These are phyloP conservation scores for Pichia phayaonensis DNA, from an alignment of 805 yeast species.

Conservation along the genomic window DNA sequence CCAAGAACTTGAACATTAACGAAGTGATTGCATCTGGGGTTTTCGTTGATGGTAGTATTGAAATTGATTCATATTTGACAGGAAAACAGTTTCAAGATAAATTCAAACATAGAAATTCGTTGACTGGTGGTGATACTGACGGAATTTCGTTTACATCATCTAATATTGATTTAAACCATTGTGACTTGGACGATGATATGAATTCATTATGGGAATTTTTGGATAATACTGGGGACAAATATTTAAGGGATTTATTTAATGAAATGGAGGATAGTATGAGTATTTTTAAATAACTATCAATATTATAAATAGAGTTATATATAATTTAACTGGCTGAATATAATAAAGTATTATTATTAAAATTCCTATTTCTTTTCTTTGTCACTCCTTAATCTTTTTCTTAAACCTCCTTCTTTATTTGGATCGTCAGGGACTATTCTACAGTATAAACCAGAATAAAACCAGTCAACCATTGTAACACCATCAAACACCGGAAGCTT, in stretches of 20 bases:
- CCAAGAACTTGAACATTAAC: neutral
- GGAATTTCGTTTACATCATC: neutral
- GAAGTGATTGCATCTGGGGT: constrained; percentile 6
- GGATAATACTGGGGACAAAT: constrained; percentile 25
- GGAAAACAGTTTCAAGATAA: constrained; percentile 1
- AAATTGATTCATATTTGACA: constrained; percentile 11
- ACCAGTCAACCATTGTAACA: constrained; percentile 27
- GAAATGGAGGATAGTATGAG: constrained; percentile 22
- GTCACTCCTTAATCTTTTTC: constrained; percentile 21
- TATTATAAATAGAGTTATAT: neutral
- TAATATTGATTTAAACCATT: neutral
- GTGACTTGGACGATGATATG: neutral
- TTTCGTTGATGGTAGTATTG: constrained; percentile 13
- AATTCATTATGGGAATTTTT: constrained; percentile 26
- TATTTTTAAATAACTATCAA: neutral
- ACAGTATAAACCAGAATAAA: constrained; percentile 24
- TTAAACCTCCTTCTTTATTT: constrained; percentile 17
- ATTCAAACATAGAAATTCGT: neutral
- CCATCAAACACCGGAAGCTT: constrained; percentile 28
- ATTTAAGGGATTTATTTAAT: constrained; percentile 23
- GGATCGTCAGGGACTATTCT: constrained; percentile 18
- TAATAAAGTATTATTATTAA: neutral
- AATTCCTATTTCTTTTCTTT: constrained; percentile 15
- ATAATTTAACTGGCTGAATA: neutral
- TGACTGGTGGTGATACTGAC: constrained; percentile 6